A percentile compares a stretch with the other conserved stretches of the same genome.
Evolutionary conservation across 805 yeast genomes (phyloP).

Genomic region (Kodamaea kakaduensis): DNA sequence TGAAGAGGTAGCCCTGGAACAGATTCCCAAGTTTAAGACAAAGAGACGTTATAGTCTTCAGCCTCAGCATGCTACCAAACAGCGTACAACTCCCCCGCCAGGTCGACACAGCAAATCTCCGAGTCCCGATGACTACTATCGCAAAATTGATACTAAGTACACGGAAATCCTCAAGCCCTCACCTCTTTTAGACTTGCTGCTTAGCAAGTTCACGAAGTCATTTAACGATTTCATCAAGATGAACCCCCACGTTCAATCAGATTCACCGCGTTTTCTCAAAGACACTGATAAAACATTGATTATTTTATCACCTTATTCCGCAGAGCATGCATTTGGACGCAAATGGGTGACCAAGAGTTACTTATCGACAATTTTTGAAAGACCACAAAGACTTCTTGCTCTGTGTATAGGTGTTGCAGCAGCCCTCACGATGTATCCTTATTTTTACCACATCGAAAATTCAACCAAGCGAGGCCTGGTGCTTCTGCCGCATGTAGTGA

Average conservation of each 20-base stretch:
- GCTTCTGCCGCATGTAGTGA: slow-evolving; percentile 55
- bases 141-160: slow-evolving; percentile 18
- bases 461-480: slow-evolving; percentile 47
- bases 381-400: slow-evolving; percentile 78
- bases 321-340: slow-evolving; percentile 70
- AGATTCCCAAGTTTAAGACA: slow-evolving; percentile 35
- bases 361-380: slow-evolving; percentile 66
- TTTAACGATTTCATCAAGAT: slow-evolving; percentile 41
- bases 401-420: slow-evolving; percentile 75
- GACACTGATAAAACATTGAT: slow-evolving; percentile 50
- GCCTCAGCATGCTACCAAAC: slow-evolving; percentile 16
- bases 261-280: slow-evolving; percentile 34
- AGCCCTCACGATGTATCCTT: slow-evolving; percentile 66
- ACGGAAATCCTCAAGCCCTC: slow-evolving; percentile 33
- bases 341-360: slow-evolving; percentile 71
- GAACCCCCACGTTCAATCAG: slow-evolving; percentile 40
- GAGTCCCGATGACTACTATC: slow-evolving; percentile 10
- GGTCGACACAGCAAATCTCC: slow-evolving; percentile 7
- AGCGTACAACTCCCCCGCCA: slow-evolving; percentile 2
- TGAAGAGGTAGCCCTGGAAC: slow-evolving; percentile 31
- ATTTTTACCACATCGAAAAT: slow-evolving; percentile 47
- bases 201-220: slow-evolving; percentile 35
- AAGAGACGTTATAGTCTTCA: slow-evolving; percentile 27
- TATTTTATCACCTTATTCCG: slow-evolving; percentile 63
- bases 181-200: slow-evolving; percentile 31